phyloP scores from a whole-genome alignment of 2,329 filamentous ascomycete genomes.

The Chaetomiaceae sp. region DNA sequence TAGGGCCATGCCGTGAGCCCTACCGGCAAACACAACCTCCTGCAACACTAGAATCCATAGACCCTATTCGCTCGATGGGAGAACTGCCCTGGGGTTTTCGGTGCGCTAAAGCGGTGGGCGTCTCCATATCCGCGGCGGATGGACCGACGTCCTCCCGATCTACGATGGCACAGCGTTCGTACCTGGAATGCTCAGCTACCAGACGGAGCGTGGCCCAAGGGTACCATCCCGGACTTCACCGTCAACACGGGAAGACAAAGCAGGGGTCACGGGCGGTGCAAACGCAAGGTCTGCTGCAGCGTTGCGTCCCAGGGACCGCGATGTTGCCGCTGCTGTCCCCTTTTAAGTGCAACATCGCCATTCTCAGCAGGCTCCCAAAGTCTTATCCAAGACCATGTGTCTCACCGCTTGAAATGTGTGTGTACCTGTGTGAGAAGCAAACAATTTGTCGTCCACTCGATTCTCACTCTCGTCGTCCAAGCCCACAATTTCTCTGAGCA shows the following conservation, averaged over 20 bases:
- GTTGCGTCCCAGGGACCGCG: constrained; percentile 23
- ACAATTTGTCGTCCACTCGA: constrained; percentile 14
- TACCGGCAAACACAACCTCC: constrained; percentile 14
- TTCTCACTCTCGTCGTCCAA: neutral
- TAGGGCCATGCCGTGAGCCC: constrained; percentile 16
- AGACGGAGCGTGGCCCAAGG: neutral
- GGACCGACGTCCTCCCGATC: constrained; percentile 10
- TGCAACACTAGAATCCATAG: constrained; percentile 5
- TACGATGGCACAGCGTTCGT: constrained; percentile 16
- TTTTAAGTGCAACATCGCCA: constrained; percentile 23
- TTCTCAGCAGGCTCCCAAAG: constrained; percentile 5
- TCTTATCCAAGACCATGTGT: constrained; percentile 19
- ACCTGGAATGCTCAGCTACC: constrained; percentile 2
- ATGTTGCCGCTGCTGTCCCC: constrained; percentile 12
- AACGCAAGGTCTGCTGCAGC: constrained; percentile 21
- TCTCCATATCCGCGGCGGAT: constrained; percentile 6
- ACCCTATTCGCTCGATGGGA: constrained; percentile 16
- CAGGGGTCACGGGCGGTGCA: constrained; percentile 21
- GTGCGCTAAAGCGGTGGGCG: constrained; percentile 7
- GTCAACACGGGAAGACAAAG: constrained; percentile 6
- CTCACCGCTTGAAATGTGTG: constrained; percentile 22
- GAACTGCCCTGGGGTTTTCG: constrained; percentile 6
- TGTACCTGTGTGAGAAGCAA: constrained; percentile 18
- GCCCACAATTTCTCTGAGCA: constrained; percentile 7
- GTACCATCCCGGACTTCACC: constrained; percentile 3